These are phyloP conservation scores for Ocimum tenuiflorum DNA, from an alignment of 257 asterid genomes.

Conservation along the genomic window DNA sequence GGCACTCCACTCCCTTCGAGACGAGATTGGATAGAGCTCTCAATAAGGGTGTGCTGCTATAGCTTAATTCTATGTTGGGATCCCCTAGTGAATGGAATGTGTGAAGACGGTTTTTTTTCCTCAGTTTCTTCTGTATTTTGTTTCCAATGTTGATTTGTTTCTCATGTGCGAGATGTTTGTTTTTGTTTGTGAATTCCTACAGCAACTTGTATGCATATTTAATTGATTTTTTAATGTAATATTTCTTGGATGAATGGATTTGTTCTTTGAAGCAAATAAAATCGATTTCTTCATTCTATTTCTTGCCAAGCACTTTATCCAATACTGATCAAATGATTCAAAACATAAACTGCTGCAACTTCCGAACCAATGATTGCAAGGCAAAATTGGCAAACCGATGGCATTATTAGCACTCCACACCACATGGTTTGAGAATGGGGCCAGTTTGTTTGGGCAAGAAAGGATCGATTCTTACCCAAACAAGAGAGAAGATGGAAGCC, in stretches of 20 bases:
- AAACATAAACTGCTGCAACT: not conserved
- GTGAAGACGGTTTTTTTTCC: constrained; percentile 18
- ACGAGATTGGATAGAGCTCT: constrained; percentile 77
- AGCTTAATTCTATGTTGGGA: constrained; percentile 20
- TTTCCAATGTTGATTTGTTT: constrained; percentile 6
- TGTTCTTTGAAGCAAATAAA: not conserved
- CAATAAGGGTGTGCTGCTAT: constrained; percentile 34
- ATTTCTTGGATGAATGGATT: constrained; percentile 21
- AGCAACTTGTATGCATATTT: constrained; percentile 23
- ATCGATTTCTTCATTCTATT: not conserved
- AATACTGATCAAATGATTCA: not conserved
- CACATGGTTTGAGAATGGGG: constrained; percentile 74
- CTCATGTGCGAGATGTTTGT: constrained; percentile 5
- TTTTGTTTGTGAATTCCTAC: constrained; percentile 30
- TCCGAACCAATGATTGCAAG: not conserved
- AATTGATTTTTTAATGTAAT: constrained; percentile 12
- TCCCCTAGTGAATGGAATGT: constrained; percentile 13
- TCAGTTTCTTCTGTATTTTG: not conserved
- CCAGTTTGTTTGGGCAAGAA: constrained; percentile 87
- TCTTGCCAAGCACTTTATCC: not conserved
- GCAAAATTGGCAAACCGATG: not conserved
- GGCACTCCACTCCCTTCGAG: constrained; percentile 93
- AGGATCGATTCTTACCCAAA: constrained; percentile 85
- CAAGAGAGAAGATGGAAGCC: too few species aligned
- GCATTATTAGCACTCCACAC: constrained; percentile 64